Evolutionary conservation across 306 rosid genomes (phyloP).

Genomic region (Crataegus laevigata): DNA sequence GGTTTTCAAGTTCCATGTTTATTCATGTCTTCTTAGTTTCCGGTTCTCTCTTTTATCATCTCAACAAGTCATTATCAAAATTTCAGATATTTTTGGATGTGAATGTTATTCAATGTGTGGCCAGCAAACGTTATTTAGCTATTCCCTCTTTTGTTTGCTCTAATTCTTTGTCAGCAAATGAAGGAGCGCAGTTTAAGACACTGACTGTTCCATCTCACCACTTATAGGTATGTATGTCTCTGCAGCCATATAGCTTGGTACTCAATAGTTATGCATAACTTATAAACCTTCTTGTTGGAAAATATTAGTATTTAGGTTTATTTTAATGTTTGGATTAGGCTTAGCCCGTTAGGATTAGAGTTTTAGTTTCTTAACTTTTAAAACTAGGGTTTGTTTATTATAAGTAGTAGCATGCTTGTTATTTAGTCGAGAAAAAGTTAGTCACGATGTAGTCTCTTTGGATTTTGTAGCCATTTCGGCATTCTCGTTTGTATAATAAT

Average conservation of each 20-base stretch:
- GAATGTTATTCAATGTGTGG: neutral
- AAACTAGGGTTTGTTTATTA: too few relatives aligned
- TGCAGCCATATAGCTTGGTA: neutral
- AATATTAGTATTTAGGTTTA: too few relatives aligned
- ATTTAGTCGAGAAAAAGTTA: too few relatives aligned
- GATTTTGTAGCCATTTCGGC: too few relatives aligned
- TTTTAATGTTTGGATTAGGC: too few relatives aligned
- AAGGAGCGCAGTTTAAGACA: slow-evolving; percentile 96
- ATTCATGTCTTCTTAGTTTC: neutral
- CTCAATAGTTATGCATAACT: neutral
- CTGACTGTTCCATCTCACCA: slow-evolving; percentile 83
- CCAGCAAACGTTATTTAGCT: neutral
- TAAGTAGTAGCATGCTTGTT: too few relatives aligned
- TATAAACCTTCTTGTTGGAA: neutral
- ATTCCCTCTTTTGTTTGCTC: neutral
- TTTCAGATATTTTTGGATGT: neutral
- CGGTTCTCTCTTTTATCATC: neutral
- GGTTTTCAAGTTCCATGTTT: neutral
- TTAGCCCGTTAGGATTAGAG: too few relatives aligned
- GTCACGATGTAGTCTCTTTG: too few relatives aligned
- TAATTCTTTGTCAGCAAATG: slow-evolving; percentile 67
- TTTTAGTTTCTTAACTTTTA: too few relatives aligned
- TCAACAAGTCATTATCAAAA: neutral
- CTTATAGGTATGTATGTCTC: slow-evolving; percentile 51
- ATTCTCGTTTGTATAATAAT: too few relatives aligned